Percentiles rank a stretch among this genome's conserved stretches.
These are phyloP conservation scores for Rutstroemia sp. DNA, from an alignment of 2,329 filamentous ascomycete species.

Conservation along the genomic window DNA sequence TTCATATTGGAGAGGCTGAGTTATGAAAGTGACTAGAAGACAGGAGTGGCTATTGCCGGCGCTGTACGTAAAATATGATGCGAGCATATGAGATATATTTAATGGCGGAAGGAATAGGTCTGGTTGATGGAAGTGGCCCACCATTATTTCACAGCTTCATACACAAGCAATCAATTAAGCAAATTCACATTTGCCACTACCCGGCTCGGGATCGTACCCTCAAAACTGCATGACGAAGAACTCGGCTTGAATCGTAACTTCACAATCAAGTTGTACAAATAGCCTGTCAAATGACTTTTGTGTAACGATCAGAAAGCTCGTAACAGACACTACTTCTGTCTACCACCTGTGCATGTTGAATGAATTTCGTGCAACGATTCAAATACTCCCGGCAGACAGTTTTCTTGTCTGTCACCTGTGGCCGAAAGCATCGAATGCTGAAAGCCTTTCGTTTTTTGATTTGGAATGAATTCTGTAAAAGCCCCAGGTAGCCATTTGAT, in stretches of 20 bases:
- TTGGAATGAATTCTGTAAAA: not conserved
- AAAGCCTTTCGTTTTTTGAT: not conserved
- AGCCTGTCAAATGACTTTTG: not conserved
- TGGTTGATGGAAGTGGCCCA: not conserved
- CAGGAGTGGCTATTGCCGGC: not conserved
- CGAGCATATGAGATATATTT: not conserved
- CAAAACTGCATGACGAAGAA: not conserved
- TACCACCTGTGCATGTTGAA: too few relatives aligned
- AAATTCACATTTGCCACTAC: not conserved
- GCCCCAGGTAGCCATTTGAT: too few relatives aligned
- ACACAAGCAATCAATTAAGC: not conserved
- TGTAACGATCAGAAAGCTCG: too few relatives aligned
- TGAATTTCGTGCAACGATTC: too few relatives aligned
- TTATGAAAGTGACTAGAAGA: not conserved
- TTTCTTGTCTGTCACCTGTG: too few relatives aligned
- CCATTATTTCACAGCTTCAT: too few relatives aligned
- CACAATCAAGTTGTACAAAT: not conserved
- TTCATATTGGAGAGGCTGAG: constrained; percentile 33
- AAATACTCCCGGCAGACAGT: too few relatives aligned
- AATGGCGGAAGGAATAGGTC: too few relatives aligned
- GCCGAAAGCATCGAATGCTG: not conserved
- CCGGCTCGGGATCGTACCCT: not conserved
- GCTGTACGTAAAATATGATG: not conserved
- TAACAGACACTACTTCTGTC: too few relatives aligned
- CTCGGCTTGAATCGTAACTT: not conserved